These are phyloP conservation scores for Oidiodendron maius DNA, from an alignment of 495 filamentous ascomycete genomes.

Conservation along the genomic window DNA sequence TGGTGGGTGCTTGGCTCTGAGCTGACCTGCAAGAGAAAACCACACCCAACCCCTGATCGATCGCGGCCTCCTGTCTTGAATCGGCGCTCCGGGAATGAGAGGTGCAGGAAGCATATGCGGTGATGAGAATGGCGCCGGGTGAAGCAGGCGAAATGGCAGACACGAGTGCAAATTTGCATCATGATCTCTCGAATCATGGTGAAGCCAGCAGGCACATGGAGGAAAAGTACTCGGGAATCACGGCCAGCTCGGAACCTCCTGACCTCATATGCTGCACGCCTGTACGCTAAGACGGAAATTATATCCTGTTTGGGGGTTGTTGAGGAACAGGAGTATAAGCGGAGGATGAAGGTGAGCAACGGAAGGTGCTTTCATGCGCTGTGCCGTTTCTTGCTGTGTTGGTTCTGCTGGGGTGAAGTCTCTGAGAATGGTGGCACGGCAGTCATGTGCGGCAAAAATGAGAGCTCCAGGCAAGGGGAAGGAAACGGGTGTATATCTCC, in stretches of 20 bases:
- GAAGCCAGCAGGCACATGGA: slow-evolving; percentile 1
- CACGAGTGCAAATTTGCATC: slow-evolving; percentile 2
- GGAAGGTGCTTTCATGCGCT: slow-evolving; percentile 2
- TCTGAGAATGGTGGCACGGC: slow-evolving; percentile 2
- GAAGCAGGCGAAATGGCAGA: slow-evolving; percentile 2
- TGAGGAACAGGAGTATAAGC: not conserved
- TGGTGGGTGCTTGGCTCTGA: slow-evolving; percentile 3
- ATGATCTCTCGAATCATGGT: slow-evolving; percentile 4
- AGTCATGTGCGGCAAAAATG: slow-evolving; percentile 5
- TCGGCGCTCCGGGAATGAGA: not conserved
- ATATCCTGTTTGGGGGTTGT: not conserved
- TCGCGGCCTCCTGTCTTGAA: slow-evolving; percentile 1
- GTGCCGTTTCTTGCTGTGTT: slow-evolving; percentile 1
- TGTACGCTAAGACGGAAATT: not conserved
- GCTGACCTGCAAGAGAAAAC: slow-evolving; percentile 9
- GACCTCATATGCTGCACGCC: slow-evolving; percentile 5
- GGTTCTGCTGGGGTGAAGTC: not conserved
- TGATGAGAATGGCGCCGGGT: slow-evolving; percentile 4
- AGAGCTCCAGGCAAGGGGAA: not conserved
- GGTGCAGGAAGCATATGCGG: not conserved
- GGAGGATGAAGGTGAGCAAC: slow-evolving; percentile 1
- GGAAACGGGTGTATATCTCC: not conserved
- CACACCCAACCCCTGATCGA: slow-evolving; percentile 1
- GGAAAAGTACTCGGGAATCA: not conserved
- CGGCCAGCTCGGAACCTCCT: not conserved